phyloP scores from a whole-genome alignment of 208 protist species.

The Leishmania braziliensis region DNA sequence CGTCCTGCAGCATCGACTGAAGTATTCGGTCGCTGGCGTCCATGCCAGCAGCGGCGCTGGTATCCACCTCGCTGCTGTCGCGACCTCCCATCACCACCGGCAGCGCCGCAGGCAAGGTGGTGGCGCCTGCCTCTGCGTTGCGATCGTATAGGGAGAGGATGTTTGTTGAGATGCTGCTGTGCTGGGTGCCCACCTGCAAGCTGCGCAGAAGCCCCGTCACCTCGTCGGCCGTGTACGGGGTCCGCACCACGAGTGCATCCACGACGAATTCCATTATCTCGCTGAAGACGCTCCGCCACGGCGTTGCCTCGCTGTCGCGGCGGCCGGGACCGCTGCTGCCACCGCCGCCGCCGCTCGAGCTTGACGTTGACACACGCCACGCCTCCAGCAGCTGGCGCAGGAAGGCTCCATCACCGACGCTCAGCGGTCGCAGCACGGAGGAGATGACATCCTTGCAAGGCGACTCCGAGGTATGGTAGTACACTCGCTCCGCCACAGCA shows the following conservation, averaged over 20 bases:
- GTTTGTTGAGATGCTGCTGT: slow-evolving; percentile 16
- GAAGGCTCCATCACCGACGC: slow-evolving; percentile 33
- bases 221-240: slow-evolving; percentile 11
- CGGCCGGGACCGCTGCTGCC: slow-evolving; percentile 8
- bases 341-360: slow-evolving; percentile 8
- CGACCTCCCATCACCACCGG: background rate
- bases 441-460: slow-evolving; percentile 29
- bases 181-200: slow-evolving; percentile 10
- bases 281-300: slow-evolving; percentile 23
- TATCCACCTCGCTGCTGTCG: background rate
- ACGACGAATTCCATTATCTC: slow-evolving; percentile 22
- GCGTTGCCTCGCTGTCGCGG: slow-evolving; percentile 16
- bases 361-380: slow-evolving; percentile 20
- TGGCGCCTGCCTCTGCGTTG: slow-evolving; percentile 19
- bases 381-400: slow-evolving; percentile 36
- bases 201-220: slow-evolving; percentile 23
- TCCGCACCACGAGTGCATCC: slow-evolving; percentile 26
- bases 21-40: slow-evolving; percentile 23
- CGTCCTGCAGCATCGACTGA: slow-evolving; percentile 35
- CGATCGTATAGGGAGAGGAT: slow-evolving; percentile 33
- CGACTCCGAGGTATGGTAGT: slow-evolving; percentile 4
- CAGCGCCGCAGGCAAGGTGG: background rate
- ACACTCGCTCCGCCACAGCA: background rate
- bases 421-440: slow-evolving; percentile 27
- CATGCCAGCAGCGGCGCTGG: background rate